Evolutionary conservation across 2,329 filamentous ascomycete genomes (phyloP).

Genomic region (Mycocentrospora acerina): DNA sequence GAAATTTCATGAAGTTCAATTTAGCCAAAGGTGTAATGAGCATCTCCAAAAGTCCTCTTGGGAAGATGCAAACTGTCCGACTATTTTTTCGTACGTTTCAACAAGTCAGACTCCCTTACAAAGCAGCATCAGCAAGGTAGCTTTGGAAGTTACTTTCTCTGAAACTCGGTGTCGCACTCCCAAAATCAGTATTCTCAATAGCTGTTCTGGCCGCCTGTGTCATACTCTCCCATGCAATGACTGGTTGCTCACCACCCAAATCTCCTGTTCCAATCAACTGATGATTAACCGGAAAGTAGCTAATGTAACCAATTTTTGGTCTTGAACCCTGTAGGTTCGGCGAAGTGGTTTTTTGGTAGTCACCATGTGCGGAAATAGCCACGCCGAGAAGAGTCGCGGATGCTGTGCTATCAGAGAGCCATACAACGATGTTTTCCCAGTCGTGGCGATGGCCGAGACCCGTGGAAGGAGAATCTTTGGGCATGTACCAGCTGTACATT

Average conservation of each 20-base stretch:
- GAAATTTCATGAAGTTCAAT: too few relatives aligned
- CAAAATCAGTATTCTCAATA: constrained; percentile 51
- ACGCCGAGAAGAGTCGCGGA: constrained; percentile 51
- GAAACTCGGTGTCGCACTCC: constrained; percentile 50
- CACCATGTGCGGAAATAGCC: constrained; percentile 55
- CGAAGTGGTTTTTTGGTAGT: constrained; percentile 44
- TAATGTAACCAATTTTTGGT: constrained; percentile 53
- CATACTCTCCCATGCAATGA: constrained; percentile 55
- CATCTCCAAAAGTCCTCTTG: too few relatives aligned
- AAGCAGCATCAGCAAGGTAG: constrained; percentile 43
- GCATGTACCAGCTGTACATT: constrained; percentile 57
- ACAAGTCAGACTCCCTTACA: too few relatives aligned
- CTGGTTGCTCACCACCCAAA: constrained; percentile 48
- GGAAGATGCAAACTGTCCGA: too few relatives aligned
- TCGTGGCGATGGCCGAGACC: constrained; percentile 57
- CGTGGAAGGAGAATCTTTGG: constrained; percentile 50
- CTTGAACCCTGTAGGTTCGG: constrained; percentile 44
- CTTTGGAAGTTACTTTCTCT: constrained; percentile 49
- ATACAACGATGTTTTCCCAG: constrained; percentile 59
- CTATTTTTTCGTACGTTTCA: too few relatives aligned
- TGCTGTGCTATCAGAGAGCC: constrained; percentile 46
- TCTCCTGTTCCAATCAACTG: constrained; percentile 46
- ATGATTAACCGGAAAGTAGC: constrained; percentile 52
- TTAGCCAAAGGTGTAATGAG: too few relatives aligned
- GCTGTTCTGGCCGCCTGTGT: constrained; percentile 45